Conservation (phyloP, 495 filamentous ascomycete species). For the Annulohypoxylon nitens region DNA sequence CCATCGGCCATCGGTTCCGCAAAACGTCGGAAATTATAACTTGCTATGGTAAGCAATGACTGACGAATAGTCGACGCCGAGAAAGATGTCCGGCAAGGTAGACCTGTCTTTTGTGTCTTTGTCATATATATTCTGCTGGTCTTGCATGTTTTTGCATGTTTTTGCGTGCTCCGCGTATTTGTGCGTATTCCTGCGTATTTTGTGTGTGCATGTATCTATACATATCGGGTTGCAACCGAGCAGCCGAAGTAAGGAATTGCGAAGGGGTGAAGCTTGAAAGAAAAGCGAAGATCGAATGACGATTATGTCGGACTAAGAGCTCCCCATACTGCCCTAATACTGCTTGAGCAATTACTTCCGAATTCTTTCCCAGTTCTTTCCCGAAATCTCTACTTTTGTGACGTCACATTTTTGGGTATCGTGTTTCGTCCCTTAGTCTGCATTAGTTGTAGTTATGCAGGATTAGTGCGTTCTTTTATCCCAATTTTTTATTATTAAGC, state of each 20-base stretch:
- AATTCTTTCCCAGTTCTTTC: constrained; percentile 8
- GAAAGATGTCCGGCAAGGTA: background rate
- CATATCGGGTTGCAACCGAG: background rate
- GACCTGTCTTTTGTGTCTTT: background rate
- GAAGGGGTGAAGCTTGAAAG: constrained; percentile 1
- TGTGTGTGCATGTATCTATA: background rate
- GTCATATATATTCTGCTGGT: background rate
- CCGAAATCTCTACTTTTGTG: constrained; percentile 19
- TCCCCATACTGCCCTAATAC: background rate
- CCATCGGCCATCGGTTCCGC: constrained; percentile 16
- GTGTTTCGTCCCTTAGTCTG: background rate
- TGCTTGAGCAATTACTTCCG: background rate
- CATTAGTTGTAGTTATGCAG: constrained; percentile 3
- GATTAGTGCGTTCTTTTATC: background rate
- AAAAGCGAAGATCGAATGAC: constrained; percentile 20
- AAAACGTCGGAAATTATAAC: constrained; percentile 1
- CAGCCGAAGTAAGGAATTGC: constrained; percentile 10
- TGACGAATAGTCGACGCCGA: background rate
- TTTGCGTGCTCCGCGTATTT: too few species aligned
- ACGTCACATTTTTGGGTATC: constrained; percentile 20
- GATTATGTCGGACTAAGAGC: constrained; percentile 20
- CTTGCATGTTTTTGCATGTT: background rate
- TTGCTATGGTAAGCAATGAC: constrained; percentile 6
- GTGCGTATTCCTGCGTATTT: too few species aligned
- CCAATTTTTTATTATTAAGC: constrained; percentile 1